Percentiles rank a stretch among this genome's conserved stretches.
These are phyloP conservation scores for Hanseniaspora mollemarum DNA, from an alignment of 805 yeast species.

Conservation along the genomic window DNA sequence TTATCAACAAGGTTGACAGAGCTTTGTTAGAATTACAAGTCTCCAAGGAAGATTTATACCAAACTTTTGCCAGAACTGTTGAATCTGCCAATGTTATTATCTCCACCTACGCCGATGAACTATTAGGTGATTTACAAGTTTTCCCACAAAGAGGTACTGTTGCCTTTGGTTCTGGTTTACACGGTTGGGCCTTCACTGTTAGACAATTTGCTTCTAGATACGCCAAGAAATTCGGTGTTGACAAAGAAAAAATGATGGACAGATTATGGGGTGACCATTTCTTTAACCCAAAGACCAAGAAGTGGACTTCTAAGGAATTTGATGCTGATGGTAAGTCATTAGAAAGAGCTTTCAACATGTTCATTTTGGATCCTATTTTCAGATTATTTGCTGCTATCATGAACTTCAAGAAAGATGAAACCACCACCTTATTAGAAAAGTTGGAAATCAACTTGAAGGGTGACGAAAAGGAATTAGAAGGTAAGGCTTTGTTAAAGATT, in stretches of 20 bases:
- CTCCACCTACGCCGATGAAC: slow-evolving; percentile 83
- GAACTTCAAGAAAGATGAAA: slow-evolving; percentile 98
- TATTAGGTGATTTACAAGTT: slow-evolving; percentile 92
- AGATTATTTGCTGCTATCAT: slow-evolving; percentile 91
- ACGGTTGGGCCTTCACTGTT: slow-evolving; percentile 99
- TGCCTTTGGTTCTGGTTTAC: slow-evolving; percentile 99
- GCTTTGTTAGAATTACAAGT: slow-evolving; percentile 98
- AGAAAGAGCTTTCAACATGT: slow-evolving; percentile 99
- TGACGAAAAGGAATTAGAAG: slow-evolving; percentile 97
- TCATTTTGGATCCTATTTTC: slow-evolving; percentile 97
- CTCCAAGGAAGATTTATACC: slow-evolving; percentile 97
- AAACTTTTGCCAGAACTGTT: slow-evolving; percentile 95
- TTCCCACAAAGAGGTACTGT: slow-evolving; percentile 99
- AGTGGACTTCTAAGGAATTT: slow-evolving; percentile 93
- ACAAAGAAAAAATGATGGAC: slow-evolving; percentile 94
- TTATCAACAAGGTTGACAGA: slow-evolving; percentile 98
- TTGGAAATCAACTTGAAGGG: slow-evolving; percentile 86
- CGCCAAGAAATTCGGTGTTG: slow-evolving; percentile 99
- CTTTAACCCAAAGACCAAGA: slow-evolving; percentile 99
- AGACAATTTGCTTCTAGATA: slow-evolving; percentile 97
- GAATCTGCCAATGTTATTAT: slow-evolving; percentile 98
- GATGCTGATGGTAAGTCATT: slow-evolving; percentile 91
- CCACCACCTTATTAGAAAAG: slow-evolving; percentile 80
- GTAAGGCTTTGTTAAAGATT: slow-evolving; percentile 94
- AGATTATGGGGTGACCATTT: slow-evolving; percentile 99